Conservation (phyloP, 495 filamentous ascomycete genomes). For the Aspergillus mulundensis region DNA sequence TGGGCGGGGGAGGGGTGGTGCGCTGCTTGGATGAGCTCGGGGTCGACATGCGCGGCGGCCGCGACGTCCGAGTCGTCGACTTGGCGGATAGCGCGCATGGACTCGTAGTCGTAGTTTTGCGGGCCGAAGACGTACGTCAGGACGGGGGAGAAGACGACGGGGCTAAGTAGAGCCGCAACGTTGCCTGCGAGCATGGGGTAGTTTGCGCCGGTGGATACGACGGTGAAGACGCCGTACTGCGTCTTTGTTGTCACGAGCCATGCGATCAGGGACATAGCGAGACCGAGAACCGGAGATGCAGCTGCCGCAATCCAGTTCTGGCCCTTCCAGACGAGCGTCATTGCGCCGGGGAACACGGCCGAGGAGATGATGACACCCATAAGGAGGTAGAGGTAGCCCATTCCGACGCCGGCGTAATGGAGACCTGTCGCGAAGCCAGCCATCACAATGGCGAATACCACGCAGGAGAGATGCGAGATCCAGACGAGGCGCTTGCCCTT, state of each 20-base stretch:
- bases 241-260: constrained; percentile 90
- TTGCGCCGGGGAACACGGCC: constrained; percentile 76
- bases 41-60: constrained; percentile 62
- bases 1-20: constrained; percentile 18
- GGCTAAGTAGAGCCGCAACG: constrained; percentile 73
- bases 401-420: constrained; percentile 63
- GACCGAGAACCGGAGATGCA: constrained; percentile 70
- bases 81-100: constrained; percentile 78
- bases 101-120: constrained; percentile 86
- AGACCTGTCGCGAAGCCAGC: constrained; percentile 80
- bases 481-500: constrained; percentile 79
- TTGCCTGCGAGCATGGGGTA: constrained; percentile 91
- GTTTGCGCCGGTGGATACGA: constrained; percentile 74
- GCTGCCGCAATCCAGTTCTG: constrained; percentile 79
- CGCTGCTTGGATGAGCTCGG: constrained; percentile 62
- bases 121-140: constrained; percentile 69
- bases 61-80: constrained; percentile 80
- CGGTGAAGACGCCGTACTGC: constrained; percentile 67
- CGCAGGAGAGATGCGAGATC: constrained; percentile 74
- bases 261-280: constrained; percentile 71
- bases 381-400: constrained; percentile 78
- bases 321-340: constrained; percentile 76
- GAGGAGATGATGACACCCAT: constrained; percentile 91
- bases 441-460: constrained; percentile 77
- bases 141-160: constrained; percentile 72